phyloP scores from a whole-genome alignment of 768 basidiomycete species.

The Kwoniella newhampshirensis region DNA sequence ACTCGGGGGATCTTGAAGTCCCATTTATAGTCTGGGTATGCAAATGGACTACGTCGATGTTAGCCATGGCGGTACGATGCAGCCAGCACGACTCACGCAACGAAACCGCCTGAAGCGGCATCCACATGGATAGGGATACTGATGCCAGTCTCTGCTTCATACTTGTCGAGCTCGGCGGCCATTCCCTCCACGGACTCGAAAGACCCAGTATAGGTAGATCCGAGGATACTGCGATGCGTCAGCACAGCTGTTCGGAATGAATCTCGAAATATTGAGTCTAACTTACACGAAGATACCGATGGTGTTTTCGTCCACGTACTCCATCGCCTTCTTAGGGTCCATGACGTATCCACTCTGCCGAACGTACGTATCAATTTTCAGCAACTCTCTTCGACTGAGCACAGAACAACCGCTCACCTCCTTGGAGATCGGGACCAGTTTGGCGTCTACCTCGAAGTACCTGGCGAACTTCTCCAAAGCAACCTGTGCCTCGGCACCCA shows the following conservation, averaged over 20 bases:
- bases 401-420: conserved; percentile 48
- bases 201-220: conserved; percentile 60
- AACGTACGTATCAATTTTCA: background rate
- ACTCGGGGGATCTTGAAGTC: conserved; percentile 65
- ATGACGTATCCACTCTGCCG: conserved; percentile 68
- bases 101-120: conserved; percentile 63
- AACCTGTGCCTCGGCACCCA: conserved; percentile 66
- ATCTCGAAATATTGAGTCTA: conserved; percentile 48
- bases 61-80: background rate
- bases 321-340: conserved; percentile 65
- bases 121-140: conserved; percentile 63
- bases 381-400: background rate
- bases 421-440: conserved; percentile 66
- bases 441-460: conserved; percentile 65
- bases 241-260: conserved; percentile 48
- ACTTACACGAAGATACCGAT: conserved; percentile 63
- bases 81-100: conserved; percentile 60
- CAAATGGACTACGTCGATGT: conserved; percentile 29
- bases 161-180: conserved; percentile 63
- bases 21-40: conserved; percentile 62
- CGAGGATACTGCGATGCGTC: conserved; percentile 53
- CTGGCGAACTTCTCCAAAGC: conserved; percentile 70
- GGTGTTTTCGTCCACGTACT: conserved; percentile 66
- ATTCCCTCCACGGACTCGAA: conserved; percentile 83
- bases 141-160: conserved; percentile 58